Base-by-base conservation (phyloP, 306 rosid species). In the Malus sieversii region DNA sequence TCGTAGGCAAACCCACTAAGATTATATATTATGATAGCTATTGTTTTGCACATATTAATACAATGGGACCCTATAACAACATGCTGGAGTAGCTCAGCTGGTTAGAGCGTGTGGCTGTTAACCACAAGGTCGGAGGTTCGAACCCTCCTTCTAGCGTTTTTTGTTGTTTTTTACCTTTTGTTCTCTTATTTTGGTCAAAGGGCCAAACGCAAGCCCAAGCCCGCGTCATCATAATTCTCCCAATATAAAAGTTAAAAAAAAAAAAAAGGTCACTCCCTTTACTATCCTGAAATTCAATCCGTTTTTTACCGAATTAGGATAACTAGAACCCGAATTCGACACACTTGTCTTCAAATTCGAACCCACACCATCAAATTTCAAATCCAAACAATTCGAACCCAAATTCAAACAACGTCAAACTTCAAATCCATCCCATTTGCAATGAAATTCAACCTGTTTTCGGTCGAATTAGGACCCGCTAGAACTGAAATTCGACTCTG, bases 71-170 rank as follows among this genome's bases (percentile, higher is more conserved):
- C 2, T 0, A 35, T 1, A 35, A 1, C 0, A 1, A 2, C 9
- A 40, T 3, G 76, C 83, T 80, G 83, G 63, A 85, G 82, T 85
- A 82, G 85, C 87, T 84, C 87, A 77, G 84, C 75, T 27, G 87
- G 88, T 70, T 85, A 79, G 89, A 85, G 86, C 86, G 86, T 82
- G 89, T 82, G 89, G 89, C 89, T 82, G 83, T 83, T 83, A 86
- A 86, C 87, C 85, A 82, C 89, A 86, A 86, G 89, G 87, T 86
- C 85, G 83, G 82, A 83, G 85, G 87, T 83, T 86, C 87, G 11
- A 83, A 42, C 84, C 89, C 87, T 84, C 88, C 85, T 86, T 86
- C 86, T 79, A 83, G 86, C 81, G 78, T 0, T 13, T 45, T 45
- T 45, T 35, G 0, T 0, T 0, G 2, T 3, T 0, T 1, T 7